Conservation (phyloP, 1,284 basidiomycete species). For the Polyporus tsugae region DNA sequence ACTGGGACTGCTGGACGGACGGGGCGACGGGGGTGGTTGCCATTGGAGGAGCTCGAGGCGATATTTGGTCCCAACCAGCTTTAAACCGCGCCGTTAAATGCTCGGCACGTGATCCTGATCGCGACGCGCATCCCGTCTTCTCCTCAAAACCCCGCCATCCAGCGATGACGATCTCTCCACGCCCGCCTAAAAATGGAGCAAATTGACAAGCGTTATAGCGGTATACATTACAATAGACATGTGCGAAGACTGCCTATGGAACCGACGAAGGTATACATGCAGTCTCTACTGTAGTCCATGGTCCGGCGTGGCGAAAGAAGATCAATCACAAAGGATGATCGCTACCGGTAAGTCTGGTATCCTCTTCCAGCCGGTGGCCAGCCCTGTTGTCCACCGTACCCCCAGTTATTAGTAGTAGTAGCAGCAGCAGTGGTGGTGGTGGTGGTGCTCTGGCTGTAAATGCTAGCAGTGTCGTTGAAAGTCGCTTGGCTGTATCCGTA, state of each 20-base stretch:
- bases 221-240: neutral
- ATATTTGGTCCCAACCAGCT: constrained; percentile 28
- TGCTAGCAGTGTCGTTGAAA: constrained; percentile 19
- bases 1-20: constrained; percentile 38
- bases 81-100: constrained; percentile 31
- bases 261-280: neutral
- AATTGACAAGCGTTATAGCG: neutral
- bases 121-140: constrained; percentile 18
- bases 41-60: constrained; percentile 31
- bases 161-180: neutral
- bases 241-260: neutral
- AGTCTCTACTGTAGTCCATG: constrained; percentile 2
- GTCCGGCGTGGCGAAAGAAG: neutral
- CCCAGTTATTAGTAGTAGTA: constrained; percentile 7
- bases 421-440: neutral
- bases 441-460: constrained; percentile 2
- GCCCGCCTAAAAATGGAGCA: neutral
- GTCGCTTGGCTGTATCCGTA: constrained; percentile 26
- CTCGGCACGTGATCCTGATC: constrained; percentile 33
- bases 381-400: constrained; percentile 4
- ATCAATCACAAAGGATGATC: neutral
- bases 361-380: constrained; percentile 18
- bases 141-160: neutral
- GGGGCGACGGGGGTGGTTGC: constrained; percentile 38
- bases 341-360: constrained; percentile 4